Conservation (phyloP, 2,329 filamentous ascomycete species). For the Monilinia aucupariae region DNA sequence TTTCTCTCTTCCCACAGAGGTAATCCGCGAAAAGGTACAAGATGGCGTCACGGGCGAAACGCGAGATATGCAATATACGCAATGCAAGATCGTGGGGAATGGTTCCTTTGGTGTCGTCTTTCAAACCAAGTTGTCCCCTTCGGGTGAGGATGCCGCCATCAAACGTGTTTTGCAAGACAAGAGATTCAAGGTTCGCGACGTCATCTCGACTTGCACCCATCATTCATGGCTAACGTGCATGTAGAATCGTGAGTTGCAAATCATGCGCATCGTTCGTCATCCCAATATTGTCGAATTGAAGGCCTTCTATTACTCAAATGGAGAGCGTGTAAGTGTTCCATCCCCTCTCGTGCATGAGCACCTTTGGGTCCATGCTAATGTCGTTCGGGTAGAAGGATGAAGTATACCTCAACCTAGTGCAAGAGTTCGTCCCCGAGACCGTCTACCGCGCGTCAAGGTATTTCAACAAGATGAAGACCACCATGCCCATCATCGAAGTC, state of each 20-base stretch:
- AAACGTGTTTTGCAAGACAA: conserved; percentile 99
- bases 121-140: conserved; percentile 97
- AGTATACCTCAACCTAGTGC: conserved; percentile 95
- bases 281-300: conserved; percentile 99
- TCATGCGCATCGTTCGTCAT: conserved; percentile 98
- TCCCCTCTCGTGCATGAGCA: conserved; percentile 30
- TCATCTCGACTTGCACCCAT: background rate
- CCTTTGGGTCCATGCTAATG: conserved; percentile 19
- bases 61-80: conserved; percentile 94
- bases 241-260: conserved; percentile 97
- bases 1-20: conserved; percentile 60
- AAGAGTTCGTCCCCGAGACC: conserved; percentile 97
- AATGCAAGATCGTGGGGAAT: conserved; percentile 99
- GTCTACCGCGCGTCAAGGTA: conserved; percentile 97
- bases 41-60: conserved; percentile 96
- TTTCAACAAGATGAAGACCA: conserved; percentile 99
- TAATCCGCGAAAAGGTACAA: conserved; percentile 97
- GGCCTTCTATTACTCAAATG: conserved; percentile 99
- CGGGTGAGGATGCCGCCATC: conserved; percentile 96
- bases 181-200: conserved; percentile 80
- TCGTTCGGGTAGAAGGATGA: conserved; percentile 73
- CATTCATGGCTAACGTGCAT: conserved; percentile 28
- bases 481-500: conserved; percentile 97
- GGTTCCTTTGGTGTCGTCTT: conserved; percentile 98
- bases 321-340: conserved; percentile 71